A percentile compares a stretch with the other conserved stretches of the same genome.
Conservation (phyloP, 352 stramenopile species). For the Globisporangium heterothallicum region DNA sequence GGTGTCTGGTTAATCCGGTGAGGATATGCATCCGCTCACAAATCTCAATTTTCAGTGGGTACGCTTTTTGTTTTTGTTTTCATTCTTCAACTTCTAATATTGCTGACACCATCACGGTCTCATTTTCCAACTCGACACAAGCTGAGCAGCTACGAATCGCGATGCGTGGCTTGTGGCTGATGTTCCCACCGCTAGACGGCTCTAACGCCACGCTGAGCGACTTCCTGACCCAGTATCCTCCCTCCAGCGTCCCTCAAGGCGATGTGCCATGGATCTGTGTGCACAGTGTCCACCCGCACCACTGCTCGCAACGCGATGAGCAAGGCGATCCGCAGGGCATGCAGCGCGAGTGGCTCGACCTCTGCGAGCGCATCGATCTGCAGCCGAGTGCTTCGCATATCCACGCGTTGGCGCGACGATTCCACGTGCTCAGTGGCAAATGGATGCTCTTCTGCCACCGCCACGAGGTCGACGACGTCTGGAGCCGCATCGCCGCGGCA, state of each 20-base stretch:
- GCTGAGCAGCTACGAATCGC: no score
- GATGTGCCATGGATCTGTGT: constrained; percentile 11
- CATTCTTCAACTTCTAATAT: no score
- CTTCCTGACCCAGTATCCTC: constrained; percentile 7
- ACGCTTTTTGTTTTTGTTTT: no score
- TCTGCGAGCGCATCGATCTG: not conserved
- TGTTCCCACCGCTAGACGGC: not conserved
- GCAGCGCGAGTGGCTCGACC: not conserved
- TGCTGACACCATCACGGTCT: no score
- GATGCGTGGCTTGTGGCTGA: constrained; percentile 2
- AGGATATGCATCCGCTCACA: no score
- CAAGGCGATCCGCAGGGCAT: constrained; percentile 7
- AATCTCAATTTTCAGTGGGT: no score
- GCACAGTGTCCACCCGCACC: not conserved
- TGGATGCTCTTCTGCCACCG: constrained; percentile 14
- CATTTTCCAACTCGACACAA: no score
- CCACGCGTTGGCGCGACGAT: not conserved
- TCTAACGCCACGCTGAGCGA: not conserved
- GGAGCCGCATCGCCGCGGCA: not conserved
- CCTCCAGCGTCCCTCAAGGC: not conserved
- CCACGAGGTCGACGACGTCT: constrained; percentile 3
- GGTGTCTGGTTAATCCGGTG: no score
- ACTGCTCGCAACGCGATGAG: not conserved
- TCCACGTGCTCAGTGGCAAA: constrained; percentile 10
- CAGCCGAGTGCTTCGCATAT: constrained; percentile 1